These are phyloP conservation scores for Xanthoconium separans DNA, from an alignment of 1,284 basidiomycete genomes.

Conservation along the genomic window DNA sequence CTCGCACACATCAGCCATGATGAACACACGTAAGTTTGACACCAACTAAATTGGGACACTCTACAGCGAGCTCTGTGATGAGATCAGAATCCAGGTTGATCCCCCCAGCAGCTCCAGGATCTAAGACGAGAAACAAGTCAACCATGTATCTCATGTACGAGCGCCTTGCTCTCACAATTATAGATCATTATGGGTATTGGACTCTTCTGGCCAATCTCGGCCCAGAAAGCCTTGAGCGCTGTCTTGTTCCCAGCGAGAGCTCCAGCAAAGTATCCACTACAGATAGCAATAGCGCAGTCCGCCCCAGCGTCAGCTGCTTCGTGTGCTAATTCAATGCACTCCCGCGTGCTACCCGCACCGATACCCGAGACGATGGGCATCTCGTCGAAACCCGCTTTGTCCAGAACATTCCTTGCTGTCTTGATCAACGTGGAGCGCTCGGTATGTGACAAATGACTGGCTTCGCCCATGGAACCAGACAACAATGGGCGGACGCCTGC, in stretches of 20 bases:
- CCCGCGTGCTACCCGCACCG: constrained; percentile 78
- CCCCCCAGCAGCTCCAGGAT: constrained; percentile 79
- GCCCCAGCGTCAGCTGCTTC: constrained; percentile 82
- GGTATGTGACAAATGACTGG: constrained; percentile 71
- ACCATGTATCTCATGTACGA: neutral
- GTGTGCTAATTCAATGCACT: constrained; percentile 70
- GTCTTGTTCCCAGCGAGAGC: constrained; percentile 57
- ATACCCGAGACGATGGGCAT: constrained; percentile 82
- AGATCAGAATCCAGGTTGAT: constrained; percentile 87
- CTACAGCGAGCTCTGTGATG: constrained; percentile 73
- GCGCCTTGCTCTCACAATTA: constrained; percentile 65
- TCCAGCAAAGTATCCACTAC: constrained; percentile 84
- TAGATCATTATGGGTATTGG: constrained; percentile 89
- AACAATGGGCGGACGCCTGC: constrained; percentile 79
- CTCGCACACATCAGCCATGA: neutral
- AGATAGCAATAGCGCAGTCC: constrained; percentile 83
- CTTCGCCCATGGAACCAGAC: constrained; percentile 84
- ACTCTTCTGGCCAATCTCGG: constrained; percentile 72
- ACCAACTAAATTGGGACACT: constrained; percentile 74
- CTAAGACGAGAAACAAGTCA: constrained; percentile 37
- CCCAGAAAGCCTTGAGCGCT: constrained; percentile 79
- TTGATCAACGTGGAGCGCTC: constrained; percentile 74
- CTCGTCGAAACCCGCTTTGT: constrained; percentile 56
- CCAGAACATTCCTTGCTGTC: constrained; percentile 70
- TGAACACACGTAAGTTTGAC: constrained; percentile 80